Evolutionary conservation across 169 alveolate genomes (phyloP).

Genomic region (Babesia gibsoni): DNA sequence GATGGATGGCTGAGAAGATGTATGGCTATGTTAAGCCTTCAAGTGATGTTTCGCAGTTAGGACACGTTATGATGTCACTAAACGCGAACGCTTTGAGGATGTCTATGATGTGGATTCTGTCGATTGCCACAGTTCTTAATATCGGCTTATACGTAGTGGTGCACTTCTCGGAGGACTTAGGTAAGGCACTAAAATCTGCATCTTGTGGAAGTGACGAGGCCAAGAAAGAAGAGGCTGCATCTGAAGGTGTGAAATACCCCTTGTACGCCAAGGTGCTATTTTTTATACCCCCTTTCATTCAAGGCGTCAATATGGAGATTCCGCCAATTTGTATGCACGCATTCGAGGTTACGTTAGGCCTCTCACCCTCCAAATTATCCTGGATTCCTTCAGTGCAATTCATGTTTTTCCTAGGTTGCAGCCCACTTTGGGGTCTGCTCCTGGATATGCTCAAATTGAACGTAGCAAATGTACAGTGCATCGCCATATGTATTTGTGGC

Average conservation of each 20-base stretch:
- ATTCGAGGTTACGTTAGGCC: conserved; percentile 80
- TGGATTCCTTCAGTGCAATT: conserved; percentile 82
- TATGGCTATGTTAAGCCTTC: conserved; percentile 64
- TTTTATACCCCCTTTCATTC: neutral
- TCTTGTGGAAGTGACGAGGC: too few species aligned
- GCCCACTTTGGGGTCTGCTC: conserved; percentile 89
- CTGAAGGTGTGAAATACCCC: neutral
- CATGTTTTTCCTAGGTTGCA: conserved; percentile 77
- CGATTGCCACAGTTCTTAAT: conserved; percentile 1
- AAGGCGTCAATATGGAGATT: conserved; percentile 6
- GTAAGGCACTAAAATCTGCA: too few species aligned
- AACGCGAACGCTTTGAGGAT: conserved; percentile 17
- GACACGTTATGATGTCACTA: neutral
- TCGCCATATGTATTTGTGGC: conserved; percentile 84
- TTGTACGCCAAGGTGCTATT: neutral
- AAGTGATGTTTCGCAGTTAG: neutral
- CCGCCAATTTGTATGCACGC: conserved; percentile 74
- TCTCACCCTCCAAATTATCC: conserved; percentile 80
- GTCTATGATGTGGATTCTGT: conserved; percentile 8
- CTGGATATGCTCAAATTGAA: conserved; percentile 84
- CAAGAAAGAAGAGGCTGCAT: too few species aligned
- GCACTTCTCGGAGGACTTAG: conserved; percentile 14
- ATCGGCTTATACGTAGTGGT: conserved; percentile 2
- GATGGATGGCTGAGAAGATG: conserved; percentile 80
- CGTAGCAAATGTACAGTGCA: conserved; percentile 78